These are phyloP conservation scores for Ceratocystis colombiana DNA, from an alignment of 2,329 filamentous ascomycete genomes.

Conservation along the genomic window DNA sequence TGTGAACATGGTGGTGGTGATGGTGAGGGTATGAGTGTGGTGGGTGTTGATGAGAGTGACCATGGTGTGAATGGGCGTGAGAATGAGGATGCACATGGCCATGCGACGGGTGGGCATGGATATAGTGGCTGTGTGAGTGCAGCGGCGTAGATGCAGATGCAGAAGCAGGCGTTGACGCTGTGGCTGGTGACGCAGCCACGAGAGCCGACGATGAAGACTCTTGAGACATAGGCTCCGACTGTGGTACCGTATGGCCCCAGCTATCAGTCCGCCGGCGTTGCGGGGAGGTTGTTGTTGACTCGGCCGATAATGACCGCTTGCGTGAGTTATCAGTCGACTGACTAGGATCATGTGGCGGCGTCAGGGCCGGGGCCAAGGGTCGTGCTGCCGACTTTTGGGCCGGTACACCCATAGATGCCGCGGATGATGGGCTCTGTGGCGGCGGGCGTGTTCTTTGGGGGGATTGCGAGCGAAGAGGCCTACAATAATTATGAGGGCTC, in stretches of 20 bases:
- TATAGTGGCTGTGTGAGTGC: neutral
- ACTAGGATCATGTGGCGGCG: constrained; percentile 45
- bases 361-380: constrained; percentile 38
- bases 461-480: neutral
- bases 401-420: neutral
- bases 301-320: constrained; percentile 20
- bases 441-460: neutral
- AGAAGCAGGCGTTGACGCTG: neutral
- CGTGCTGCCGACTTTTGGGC: neutral
- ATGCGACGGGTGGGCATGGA: neutral
- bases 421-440: neutral
- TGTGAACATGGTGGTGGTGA: constrained; percentile 4
- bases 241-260: constrained; percentile 13
- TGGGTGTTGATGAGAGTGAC: neutral
- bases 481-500: neutral
- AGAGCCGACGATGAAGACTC: neutral
- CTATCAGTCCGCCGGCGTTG: constrained; percentile 21
- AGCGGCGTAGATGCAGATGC: too few relatives aligned
- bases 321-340: constrained; percentile 8
- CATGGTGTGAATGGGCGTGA: neutral
- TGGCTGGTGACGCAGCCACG: neutral
- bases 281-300: neutral
- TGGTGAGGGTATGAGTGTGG: constrained; percentile 6
- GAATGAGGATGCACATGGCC: neutral
- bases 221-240: neutral